Conservation (phyloP, 495 filamentous ascomycete species). For the Aspergillus nidulans region DNA sequence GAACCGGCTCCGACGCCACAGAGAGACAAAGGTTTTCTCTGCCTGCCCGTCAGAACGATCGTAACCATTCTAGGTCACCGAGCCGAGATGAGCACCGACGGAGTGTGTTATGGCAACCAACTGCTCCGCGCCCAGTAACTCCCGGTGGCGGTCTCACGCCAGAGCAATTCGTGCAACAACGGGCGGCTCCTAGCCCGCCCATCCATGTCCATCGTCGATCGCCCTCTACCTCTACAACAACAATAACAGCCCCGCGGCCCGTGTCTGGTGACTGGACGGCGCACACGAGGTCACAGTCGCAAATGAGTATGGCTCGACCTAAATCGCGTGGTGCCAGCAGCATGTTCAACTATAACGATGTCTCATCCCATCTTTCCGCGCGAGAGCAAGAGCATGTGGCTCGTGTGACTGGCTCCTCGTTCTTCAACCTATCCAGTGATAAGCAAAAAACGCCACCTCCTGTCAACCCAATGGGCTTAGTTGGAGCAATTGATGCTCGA, state of each 20-base stretch:
- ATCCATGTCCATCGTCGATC: slow-evolving; percentile 54
- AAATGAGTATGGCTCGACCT: slow-evolving; percentile 36
- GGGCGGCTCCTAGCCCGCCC: slow-evolving; percentile 55
- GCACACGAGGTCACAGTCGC: slow-evolving; percentile 43
- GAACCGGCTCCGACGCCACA: slow-evolving; percentile 34
- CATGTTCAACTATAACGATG: slow-evolving; percentile 46
- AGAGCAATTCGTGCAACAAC: slow-evolving; percentile 86
- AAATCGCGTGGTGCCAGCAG: slow-evolving; percentile 45
- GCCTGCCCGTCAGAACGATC: slow-evolving; percentile 27
- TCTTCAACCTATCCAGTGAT: slow-evolving; percentile 64
- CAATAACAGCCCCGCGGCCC: slow-evolving; percentile 40
- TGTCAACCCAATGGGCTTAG: slow-evolving; percentile 55
- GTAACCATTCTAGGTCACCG: slow-evolving; percentile 33
- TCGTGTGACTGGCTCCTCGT: slow-evolving; percentile 75
- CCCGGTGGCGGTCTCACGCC: slow-evolving; percentile 50
- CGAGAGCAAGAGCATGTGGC: slow-evolving; percentile 91
- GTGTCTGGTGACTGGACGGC: slow-evolving; percentile 54
- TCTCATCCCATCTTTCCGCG: slow-evolving; percentile 73
- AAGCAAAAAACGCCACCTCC: slow-evolving; percentile 39
- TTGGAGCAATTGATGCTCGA: slow-evolving; percentile 71
- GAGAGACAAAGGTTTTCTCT: slow-evolving; percentile 30
- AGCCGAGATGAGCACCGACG: slow-evolving; percentile 49
- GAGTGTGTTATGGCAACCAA: slow-evolving; percentile 75
- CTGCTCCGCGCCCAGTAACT: slow-evolving; percentile 39
- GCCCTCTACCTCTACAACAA: slow-evolving; percentile 50